phyloP scores from a whole-genome alignment of 257 asterid genomes.

The Fraxinus americana region DNA sequence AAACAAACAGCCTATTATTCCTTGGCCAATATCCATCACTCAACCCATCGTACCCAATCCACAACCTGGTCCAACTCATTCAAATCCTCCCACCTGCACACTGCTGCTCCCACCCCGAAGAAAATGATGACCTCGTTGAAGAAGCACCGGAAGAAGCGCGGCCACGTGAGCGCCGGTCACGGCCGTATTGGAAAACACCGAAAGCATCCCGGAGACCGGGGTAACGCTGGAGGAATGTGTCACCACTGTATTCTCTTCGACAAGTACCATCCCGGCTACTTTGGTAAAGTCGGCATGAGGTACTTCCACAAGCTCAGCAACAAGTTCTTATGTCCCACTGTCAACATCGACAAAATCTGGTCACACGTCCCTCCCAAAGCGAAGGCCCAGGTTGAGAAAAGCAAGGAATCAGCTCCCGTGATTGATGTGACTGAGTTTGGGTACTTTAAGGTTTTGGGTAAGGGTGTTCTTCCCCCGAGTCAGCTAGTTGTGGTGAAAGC shows the following conservation, averaged over 20 bases:
- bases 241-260: slow-evolving; percentile 83
- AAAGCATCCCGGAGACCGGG: slow-evolving; percentile 77
- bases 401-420: slow-evolving; percentile 40
- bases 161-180: slow-evolving; percentile 49
- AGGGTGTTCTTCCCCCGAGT: slow-evolving; percentile 46
- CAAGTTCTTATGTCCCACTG: slow-evolving; percentile 64
- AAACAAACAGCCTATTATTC: no score
- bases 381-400: slow-evolving; percentile 54
- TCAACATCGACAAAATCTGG: slow-evolving; percentile 65
- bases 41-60: no score
- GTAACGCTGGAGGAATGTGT: slow-evolving; percentile 80
- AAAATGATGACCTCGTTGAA: slow-evolving; percentile 66
- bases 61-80: no score
- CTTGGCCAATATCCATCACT: no score
- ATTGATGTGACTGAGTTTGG: slow-evolving; percentile 66
- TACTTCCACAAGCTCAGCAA: slow-evolving; percentile 63
- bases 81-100: slow-evolving; percentile 10
- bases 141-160: slow-evolving; percentile 83
- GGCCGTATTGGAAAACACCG: no score
- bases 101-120: slow-evolving; percentile 19
- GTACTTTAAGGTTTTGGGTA: slow-evolving; percentile 67
- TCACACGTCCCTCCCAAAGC: slow-evolving; percentile 58
- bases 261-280: slow-evolving; percentile 75
- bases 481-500: slow-evolving; percentile 60
- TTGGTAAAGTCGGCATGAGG: slow-evolving; percentile 73